Conservation (phyloP, 1,284 basidiomycete species). For the Pascua guehoae region DNA sequence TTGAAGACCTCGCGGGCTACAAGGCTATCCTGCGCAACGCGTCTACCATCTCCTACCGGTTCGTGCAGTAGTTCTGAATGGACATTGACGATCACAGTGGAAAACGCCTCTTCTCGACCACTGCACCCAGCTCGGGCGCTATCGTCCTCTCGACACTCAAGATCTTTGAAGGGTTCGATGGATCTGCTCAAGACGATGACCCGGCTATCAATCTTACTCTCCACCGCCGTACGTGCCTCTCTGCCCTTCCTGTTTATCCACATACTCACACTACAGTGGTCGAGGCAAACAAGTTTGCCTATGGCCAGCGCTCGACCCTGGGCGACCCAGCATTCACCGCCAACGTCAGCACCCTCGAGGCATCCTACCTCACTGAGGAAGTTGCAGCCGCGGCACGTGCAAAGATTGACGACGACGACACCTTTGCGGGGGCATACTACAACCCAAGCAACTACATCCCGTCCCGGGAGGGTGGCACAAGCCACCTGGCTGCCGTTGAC, state of each 20-base stretch:
- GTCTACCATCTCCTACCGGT: constrained; percentile 26
- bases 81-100: constrained; percentile 10
- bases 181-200: constrained; percentile 16
- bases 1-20: constrained; percentile 35
- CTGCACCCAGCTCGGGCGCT: constrained; percentile 32
- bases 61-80: neutral
- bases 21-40: constrained; percentile 23
- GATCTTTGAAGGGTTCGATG: constrained; percentile 35
- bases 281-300: constrained; percentile 53
- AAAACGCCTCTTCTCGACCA: constrained; percentile 31
- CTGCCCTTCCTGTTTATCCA: constrained; percentile 19
- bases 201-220: constrained; percentile 34
- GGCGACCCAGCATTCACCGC: constrained; percentile 50
- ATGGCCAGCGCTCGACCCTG: constrained; percentile 48
- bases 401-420: constrained; percentile 34
- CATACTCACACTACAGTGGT: constrained; percentile 51
- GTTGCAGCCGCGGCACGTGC: constrained; percentile 32
- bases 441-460: constrained; percentile 40
- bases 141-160: constrained; percentile 33
- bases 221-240: constrained; percentile 39
- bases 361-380: constrained; percentile 35
- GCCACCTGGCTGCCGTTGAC: constrained; percentile 48
- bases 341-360: constrained; percentile 46
- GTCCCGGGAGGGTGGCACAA: constrained; percentile 45
- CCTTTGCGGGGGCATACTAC: constrained; percentile 40